phyloP scores from a whole-genome alignment of 1,284 basidiomycete genomes.

The Gomphus bonarii region DNA sequence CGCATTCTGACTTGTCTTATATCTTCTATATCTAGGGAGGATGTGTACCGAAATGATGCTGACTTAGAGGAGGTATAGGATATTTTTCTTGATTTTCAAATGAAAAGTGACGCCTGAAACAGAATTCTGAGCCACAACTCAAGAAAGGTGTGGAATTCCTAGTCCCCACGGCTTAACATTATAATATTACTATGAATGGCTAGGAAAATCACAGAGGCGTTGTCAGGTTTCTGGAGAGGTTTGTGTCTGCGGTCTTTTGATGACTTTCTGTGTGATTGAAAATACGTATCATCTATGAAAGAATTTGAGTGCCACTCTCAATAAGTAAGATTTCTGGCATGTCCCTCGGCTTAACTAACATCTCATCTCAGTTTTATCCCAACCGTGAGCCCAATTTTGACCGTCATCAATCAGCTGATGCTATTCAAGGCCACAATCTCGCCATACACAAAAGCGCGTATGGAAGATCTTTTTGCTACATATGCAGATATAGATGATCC shows the following conservation, averaged over 20 bases:
- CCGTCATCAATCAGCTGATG: neutral
- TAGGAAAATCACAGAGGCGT: constrained; percentile 11
- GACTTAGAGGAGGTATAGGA: neutral
- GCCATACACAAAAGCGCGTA: constrained; percentile 38
- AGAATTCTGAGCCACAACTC: neutral
- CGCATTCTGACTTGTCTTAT: constrained; percentile 37
- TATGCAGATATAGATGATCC: constrained; percentile 55
- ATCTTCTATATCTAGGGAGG: constrained; percentile 37
- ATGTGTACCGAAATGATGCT: constrained; percentile 18
- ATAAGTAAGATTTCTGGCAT: neutral
- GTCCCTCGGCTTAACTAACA: neutral
- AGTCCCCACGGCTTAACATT: neutral
- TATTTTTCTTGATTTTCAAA: neutral
- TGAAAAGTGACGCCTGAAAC: neutral
- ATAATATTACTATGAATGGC: constrained; percentile 17
- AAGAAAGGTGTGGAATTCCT: neutral
- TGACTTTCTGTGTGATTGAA: neutral
- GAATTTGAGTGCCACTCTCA: neutral
- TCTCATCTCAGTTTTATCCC: neutral
- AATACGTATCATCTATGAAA: neutral
- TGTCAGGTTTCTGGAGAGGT: constrained; percentile 13
- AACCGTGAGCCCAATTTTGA: neutral
- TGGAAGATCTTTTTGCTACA: constrained; percentile 44
- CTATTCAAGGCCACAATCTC: neutral
- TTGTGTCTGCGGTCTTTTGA: constrained; percentile 8